Percentiles rank a stretch among this genome's conserved stretches.
Conservation (phyloP, 2,329 filamentous ascomycete genomes). For the Ramularia endophylla region DNA sequence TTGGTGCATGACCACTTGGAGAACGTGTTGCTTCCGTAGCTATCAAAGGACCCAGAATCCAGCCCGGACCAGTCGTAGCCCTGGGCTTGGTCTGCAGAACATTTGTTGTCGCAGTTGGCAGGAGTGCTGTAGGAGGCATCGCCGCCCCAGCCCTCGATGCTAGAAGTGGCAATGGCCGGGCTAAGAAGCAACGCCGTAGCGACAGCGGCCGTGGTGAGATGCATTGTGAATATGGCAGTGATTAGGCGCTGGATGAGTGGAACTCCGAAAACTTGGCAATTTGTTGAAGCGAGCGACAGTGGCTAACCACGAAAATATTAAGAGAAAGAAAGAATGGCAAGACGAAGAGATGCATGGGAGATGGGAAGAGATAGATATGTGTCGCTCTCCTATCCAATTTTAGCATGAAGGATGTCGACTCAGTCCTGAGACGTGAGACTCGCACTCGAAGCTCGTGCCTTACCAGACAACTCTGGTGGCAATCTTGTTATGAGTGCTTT, state of each 20-base stretch:
- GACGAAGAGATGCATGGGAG: too few relatives aligned
- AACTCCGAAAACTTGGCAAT: too few relatives aligned
- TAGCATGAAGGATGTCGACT: too few relatives aligned
- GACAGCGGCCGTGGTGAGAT: conserved; percentile 13
- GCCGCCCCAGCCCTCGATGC: conserved; percentile 42
- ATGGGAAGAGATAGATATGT: too few relatives aligned
- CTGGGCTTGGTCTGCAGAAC: conserved; percentile 59
- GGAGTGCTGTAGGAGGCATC: conserved; percentile 59
- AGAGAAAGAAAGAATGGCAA: too few relatives aligned
- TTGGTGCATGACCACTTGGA: conserved; percentile 64
- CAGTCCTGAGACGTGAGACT: too few relatives aligned
- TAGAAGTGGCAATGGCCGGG: conserved; percentile 37
- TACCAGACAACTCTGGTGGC: too few relatives aligned
- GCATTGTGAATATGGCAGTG: conserved; percentile 10
- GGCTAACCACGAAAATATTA: too few relatives aligned
- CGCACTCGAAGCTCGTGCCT: too few relatives aligned
- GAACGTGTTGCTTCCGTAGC: conserved; percentile 69
- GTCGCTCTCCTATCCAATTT: too few relatives aligned
- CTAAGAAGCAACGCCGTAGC: conserved; percentile 34
- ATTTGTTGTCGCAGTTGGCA: conserved; percentile 68
- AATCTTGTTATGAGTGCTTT: too few relatives aligned
- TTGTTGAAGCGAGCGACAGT: too few relatives aligned
- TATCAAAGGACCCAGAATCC: conserved; percentile 52
- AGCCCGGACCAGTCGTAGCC: conserved; percentile 72
- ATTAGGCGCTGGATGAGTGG: neutral